A percentile compares a stretch with the other conserved stretches of the same genome.
Conservation (phyloP, 805 yeast genomes). For the Kuraishia piskuri region DNA sequence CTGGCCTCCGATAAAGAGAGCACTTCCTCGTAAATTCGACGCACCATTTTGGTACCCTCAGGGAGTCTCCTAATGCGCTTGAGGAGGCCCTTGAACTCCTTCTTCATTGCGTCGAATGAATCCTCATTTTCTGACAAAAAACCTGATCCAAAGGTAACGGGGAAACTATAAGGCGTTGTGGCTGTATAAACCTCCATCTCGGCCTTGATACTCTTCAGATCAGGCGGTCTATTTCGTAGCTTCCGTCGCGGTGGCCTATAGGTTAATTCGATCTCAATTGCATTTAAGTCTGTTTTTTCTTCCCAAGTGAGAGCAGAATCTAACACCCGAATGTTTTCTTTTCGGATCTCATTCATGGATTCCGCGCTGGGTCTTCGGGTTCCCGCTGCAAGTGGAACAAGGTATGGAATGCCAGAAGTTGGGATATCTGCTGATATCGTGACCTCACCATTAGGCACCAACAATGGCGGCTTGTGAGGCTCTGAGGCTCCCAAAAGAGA, state of each 20-base stretch:
- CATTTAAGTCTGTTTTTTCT: conserved; percentile 5
- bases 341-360: conserved; percentile 1
- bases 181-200: not conserved
- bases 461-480: not conserved
- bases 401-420: conserved; percentile 7
- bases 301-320: conserved; percentile 3
- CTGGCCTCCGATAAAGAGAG: not conserved
- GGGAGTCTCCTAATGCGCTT: not conserved
- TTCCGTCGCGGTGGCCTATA: conserved; percentile 1
- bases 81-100: not conserved
- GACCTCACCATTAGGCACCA: not conserved
- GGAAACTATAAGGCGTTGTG: not conserved
- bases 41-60: not conserved
- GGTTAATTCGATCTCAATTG: conserved; percentile 3
- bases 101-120: not conserved
- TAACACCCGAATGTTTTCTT: conserved; percentile 3
- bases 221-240: not conserved
- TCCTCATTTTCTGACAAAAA: not conserved
- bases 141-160: not conserved
- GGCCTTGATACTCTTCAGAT: not conserved
- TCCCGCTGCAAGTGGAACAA: conserved; percentile 3
- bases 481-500: not conserved
- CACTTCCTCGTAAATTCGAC: not conserved
- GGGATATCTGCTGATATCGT: conserved; percentile 4
- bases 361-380: not conserved